Evolutionary conservation across 2,329 filamentous ascomycete genomes (phyloP), one percentile per base, ranked within the genome.

Genomic region (Monosporascus sp.): DNA sequence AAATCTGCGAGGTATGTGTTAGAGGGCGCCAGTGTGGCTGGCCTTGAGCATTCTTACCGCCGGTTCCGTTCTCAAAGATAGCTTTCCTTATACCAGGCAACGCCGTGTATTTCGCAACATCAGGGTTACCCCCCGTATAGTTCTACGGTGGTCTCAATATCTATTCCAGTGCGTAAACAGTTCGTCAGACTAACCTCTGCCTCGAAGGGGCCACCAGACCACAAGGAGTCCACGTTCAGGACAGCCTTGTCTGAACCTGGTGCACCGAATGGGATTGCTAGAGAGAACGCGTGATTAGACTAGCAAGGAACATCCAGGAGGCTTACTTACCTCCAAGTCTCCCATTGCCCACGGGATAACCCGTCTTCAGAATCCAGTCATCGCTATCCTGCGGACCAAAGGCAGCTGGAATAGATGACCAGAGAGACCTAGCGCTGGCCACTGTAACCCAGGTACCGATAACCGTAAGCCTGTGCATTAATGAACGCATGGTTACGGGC

Each of bases 191-290:
- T 59, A 59, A 74, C 74, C 19, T 63, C 61, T 40, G 62, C 65
- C 52, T 76, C 69, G 52, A 80, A 81, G 0, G 77, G 77, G 0
- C 78, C 78, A 3, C 76, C 77, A 2, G 73, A 74, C 78, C 77
- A 81, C 1, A 81, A 58, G 2, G 69, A 75, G 53, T 81, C 78
- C 19, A 77, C 58, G 49, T 81, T 81, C 38, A 80, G 52, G 20
- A 67, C 71, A 5, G 79, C 50, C 24, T 69, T 72, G 48, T 79
- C 76, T 2, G 64, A 56, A 3, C 73, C 72, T 0, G 76, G 69
- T 17, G 65, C 56, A 0, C 77, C 77, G 52, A 75, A 75, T 0
- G 74, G 69, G 31, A 79, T 71, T 3, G 70, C 74, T 69, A 41
- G 27, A 48, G 14, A 22, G 2, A 22, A 20, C 26, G 17, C 17